Evolutionary conservation across 805 yeast genomes (phyloP), one percentile per base, ranked within the genome.

Genomic region (Wickerhamomyces ciferrii): DNA sequence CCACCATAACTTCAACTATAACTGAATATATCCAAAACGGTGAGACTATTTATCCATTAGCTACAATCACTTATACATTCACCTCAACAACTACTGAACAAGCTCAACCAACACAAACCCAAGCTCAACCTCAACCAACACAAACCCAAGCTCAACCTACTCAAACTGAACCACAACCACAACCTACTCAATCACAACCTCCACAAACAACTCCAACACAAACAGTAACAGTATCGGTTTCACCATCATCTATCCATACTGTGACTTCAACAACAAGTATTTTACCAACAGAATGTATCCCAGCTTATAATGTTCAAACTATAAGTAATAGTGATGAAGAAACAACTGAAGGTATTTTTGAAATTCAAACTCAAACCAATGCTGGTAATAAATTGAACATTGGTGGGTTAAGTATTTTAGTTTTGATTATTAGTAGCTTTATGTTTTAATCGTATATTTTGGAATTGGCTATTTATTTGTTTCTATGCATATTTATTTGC

Each of bases 1-100:
- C 50, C 2, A 34, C 21, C 18, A 41, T 47, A 18, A 51, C 55
- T 1, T 45, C 52, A 14, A 48, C 47, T 9, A 31, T 51, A 15
- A 53, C 54, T 4, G 50, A 53, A 17, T 50, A 50, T 29, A 41
- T 53, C 37, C 45, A 45, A n/a, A 45, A 39, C 27, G 48, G 44
- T 7, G 44, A 48, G 1, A 43, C 45, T 11, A 47, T 50, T 5
- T 45, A 27, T 35, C 57, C 60, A 37, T 39, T 47, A 39, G 46
- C 56, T 9, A 54, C 60, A 2, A 41, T 48, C 18, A 52, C 56
- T 4, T 39, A 39, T 18, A 50, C 56, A 1, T 32, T 44, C 38
- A 35, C 38, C 4, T 19, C 38, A 7, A 32, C 35, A 15, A 32
- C 35, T 13, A 29, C 32, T 4, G n/a, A 10, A 32, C 35, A 15